Evolutionary conservation across 495 filamentous ascomycete species (phyloP).

Genomic region (Penicillium pulvis): DNA sequence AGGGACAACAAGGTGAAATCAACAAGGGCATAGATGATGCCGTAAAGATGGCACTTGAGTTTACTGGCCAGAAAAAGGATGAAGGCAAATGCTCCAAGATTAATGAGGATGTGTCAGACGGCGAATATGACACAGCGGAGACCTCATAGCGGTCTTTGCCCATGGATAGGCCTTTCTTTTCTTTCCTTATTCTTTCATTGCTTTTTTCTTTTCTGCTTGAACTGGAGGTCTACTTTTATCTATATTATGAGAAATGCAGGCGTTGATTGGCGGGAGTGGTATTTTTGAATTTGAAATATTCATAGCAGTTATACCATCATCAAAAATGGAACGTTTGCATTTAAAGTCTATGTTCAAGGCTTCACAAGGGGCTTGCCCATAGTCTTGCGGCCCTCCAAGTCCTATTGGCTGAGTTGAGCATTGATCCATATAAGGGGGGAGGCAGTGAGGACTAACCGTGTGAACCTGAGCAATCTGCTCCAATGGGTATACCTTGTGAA

Average conservation of each 20-base stretch:
- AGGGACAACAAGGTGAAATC: neutral
- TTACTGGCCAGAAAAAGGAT: slow-evolving; percentile 6
- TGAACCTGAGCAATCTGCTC: slow-evolving; percentile 76
- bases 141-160: too few species aligned
- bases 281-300: slow-evolving; percentile 1
- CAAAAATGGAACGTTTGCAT: neutral
- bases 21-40: neutral
- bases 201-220: neutral
- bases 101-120: slow-evolving; percentile 9
- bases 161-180: neutral
- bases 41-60: slow-evolving; percentile 7
- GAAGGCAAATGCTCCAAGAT: neutral
- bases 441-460: slow-evolving; percentile 38
- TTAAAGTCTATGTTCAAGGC: slow-evolving; percentile 23
- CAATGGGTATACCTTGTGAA: slow-evolving; percentile 84
- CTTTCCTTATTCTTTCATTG: neutral
- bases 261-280: neutral
- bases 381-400: slow-evolving; percentile 80
- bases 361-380: slow-evolving; percentile 69
- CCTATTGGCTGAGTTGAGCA: slow-evolving; percentile 39
- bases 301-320: slow-evolving; percentile 3
- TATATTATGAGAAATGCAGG: neutral
- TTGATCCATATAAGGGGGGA: neutral
- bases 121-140: neutral
- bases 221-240: neutral